phyloP scores from a whole-genome alignment of 305 asterid species.

The Solanum hybrid region DNA sequence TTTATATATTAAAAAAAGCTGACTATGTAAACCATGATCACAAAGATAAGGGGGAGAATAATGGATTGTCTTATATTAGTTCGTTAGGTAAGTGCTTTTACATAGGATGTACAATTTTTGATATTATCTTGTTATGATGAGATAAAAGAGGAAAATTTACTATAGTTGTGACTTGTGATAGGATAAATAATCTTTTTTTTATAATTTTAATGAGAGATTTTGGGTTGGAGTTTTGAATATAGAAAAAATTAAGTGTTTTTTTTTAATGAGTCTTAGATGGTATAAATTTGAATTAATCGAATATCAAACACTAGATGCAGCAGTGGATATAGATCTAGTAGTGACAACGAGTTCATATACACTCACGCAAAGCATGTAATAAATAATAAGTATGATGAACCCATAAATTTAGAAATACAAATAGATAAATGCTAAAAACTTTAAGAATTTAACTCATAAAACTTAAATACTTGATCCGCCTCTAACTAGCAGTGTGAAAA shows the following conservation, averaged over 20 bases:
- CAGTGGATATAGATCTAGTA: not conserved
- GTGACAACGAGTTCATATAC: not conserved
- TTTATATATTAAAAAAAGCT: not conserved
- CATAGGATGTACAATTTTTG: not conserved
- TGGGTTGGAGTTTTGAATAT: not conserved
- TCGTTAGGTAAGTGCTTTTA: not conserved
- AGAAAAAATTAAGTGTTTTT: not conserved
- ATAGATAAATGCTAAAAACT: not conserved
- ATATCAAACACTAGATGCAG: fast-evolving
- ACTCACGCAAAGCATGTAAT: not conserved
- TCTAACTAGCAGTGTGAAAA: not conserved
- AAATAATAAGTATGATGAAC: not conserved
- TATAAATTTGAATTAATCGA: not conserved
- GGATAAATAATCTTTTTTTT: not conserved
- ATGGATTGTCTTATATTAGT: not conserved
- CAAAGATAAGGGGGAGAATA: not conserved
- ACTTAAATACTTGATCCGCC: not conserved
- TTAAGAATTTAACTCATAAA: not conserved
- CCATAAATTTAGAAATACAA: not conserved
- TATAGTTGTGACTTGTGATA: not conserved
- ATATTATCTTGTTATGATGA: not conserved
- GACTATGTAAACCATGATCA: not conserved
- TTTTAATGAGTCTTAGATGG: not conserved
- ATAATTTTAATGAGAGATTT: not conserved
- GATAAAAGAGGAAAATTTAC: not conserved